These are phyloP conservation scores for Niebla homalea DNA, from an alignment of 495 filamentous ascomycete species.

Conservation along the genomic window DNA sequence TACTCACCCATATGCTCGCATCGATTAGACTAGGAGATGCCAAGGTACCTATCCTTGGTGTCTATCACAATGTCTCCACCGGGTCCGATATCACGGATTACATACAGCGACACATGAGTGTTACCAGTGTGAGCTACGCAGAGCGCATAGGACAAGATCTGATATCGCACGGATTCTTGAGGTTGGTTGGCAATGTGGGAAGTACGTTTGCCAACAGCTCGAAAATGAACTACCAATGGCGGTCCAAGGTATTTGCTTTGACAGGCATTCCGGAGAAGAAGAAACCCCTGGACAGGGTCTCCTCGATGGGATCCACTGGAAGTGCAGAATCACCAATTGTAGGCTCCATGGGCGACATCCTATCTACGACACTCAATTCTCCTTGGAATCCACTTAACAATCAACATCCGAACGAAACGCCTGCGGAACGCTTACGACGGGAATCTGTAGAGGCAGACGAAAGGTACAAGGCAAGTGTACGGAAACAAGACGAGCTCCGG, in stretches of 20 bases:
- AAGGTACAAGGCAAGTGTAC: conserved; percentile 73
- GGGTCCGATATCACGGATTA: conserved; percentile 93
- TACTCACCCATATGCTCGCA: conserved; percentile 73
- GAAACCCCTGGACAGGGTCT: conserved; percentile 51
- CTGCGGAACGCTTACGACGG: conserved; percentile 68
- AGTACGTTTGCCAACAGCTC: conserved; percentile 95
- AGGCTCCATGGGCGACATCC: conserved; percentile 69
- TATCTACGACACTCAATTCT: conserved; percentile 37
- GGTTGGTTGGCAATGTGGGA: conserved; percentile 85
- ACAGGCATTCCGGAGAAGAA: conserved; percentile 84
- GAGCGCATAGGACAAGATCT: conserved; percentile 92
- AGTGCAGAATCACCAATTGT: conserved; percentile 58
- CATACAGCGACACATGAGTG: conserved; percentile 74
- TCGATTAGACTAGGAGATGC: conserved; percentile 76
- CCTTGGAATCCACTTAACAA: conserved; percentile 83
- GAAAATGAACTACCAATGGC: conserved; percentile 95
- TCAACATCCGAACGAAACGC: conserved; percentile 80
- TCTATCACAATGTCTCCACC: conserved; percentile 80
- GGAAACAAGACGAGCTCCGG: conserved; percentile 74
- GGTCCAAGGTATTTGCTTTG: conserved; percentile 75
- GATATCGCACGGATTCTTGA: conserved; percentile 71
- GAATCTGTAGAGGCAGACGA: conserved; percentile 89
- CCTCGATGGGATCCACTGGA: conserved; percentile 47
- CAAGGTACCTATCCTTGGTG: conserved; percentile 90
- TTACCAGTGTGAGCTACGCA: conserved; percentile 70